Conservation (phyloP, 208 protist species). For the Willaertia magna region DNA sequence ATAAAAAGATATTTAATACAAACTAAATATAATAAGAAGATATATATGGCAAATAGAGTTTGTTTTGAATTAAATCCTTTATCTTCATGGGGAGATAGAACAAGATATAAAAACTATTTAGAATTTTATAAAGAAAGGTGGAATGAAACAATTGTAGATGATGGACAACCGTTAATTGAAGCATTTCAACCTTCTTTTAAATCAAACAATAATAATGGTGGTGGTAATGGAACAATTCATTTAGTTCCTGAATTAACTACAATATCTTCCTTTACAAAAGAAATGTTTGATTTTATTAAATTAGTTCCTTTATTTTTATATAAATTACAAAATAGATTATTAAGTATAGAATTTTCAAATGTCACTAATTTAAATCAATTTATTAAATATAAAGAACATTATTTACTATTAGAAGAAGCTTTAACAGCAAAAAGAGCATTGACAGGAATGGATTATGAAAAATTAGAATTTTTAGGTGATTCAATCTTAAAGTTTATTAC, state of each 20-base stretch:
- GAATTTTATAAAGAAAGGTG: background rate
- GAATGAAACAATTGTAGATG: background rate
- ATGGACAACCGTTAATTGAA: background rate
- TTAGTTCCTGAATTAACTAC: background rate
- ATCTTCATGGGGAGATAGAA: background rate
- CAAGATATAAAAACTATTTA: background rate
- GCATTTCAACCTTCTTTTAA: background rate
- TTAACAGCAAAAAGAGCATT: background rate
- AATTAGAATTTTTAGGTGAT: conserved; percentile 2
- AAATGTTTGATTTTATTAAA: background rate
- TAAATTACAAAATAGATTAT: background rate
- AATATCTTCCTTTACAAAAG: background rate
- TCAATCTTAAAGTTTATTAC: background rate
- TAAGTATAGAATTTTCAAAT: background rate
- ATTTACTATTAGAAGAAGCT: background rate
- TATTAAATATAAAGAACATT: background rate
- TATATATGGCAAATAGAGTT: background rate
- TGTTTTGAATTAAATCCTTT: background rate
- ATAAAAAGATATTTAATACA: too few relatives aligned
- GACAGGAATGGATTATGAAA: background rate
- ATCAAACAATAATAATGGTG: background rate
- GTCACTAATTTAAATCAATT: background rate
- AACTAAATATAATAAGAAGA: background rate
- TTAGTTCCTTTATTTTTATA: background rate
- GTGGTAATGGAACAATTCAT: too few relatives aligned